Evolutionary conservation across 73 alveolate species (phyloP), one percentile per base, ranked within the genome.

Genomic region (Tetrahymena thermophila): DNA sequence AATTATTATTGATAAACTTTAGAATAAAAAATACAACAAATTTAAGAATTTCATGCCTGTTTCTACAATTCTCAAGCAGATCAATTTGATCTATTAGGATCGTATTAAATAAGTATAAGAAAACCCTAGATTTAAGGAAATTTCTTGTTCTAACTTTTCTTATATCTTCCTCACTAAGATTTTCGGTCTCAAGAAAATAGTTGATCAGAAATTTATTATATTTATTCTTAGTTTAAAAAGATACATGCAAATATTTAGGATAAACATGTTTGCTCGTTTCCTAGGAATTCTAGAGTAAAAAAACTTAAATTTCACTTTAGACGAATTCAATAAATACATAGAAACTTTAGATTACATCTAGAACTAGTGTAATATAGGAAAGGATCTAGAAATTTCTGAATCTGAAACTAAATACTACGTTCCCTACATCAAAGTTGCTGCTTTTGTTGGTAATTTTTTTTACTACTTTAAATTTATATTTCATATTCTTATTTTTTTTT

Each of bases 171-270:
- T 71, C 37, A 71, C 89, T 5, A 71, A 71, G 89, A 71, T 71
- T 55, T 95, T 95, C 89, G 97, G 97, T 50, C 93, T 95, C 28
- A 95, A 95, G 35, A 95, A 95, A 43, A 95, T 95, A 21, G 97
- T 94, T 28, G 97, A 95, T n/a, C 55, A 95, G 55, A 95, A 95
- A 56, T 95, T 95, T n/a, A 42, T 95, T 38, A 95, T 95, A 15
- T 93, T 95, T 10, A 15, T 95, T 34, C 95, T 95, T 21, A 85
- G 95, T 50, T 94, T 95, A n/a, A 95, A 95, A 85, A 94, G 94
- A 35, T 57, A 95, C 84, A 95, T 85, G 85, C 93, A 85, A 89
- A 14, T 95, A 2, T 94, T 95, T 35, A 85, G 97, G 89, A 43
- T 95, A 7, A 95, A 95, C 40, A 57, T 71, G 35, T 95, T 95